phyloP scores from a whole-genome alignment of 805 yeast species.

The Yamadazyma philogaea region DNA sequence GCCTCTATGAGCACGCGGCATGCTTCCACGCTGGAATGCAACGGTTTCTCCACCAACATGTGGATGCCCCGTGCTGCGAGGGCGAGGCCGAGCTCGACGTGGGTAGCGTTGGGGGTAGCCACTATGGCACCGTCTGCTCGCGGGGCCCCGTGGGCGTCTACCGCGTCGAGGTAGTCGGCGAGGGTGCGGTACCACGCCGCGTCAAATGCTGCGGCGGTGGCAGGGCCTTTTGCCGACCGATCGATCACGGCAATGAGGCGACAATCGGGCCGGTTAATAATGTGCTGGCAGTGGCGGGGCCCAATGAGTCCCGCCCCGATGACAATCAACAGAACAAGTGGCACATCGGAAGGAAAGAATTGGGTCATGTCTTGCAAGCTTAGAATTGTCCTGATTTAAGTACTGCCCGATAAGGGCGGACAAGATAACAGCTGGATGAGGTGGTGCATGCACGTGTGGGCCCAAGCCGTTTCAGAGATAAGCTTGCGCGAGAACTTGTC shows the following conservation, averaged over 20 bases:
- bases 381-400: not conserved
- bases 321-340: slow-evolving; percentile 17
- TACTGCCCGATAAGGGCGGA: too few relatives aligned
- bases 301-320: slow-evolving; percentile 43
- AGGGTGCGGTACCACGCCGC: slow-evolving; percentile 23
- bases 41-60: slow-evolving; percentile 37
- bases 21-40: slow-evolving; percentile 29
- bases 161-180: slow-evolving; percentile 22
- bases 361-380: not conserved
- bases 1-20: slow-evolving; percentile 27
- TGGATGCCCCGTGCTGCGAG: slow-evolving; percentile 33
- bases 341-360: not conserved
- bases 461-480: too few relatives aligned
- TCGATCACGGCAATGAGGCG: slow-evolving; percentile 33
- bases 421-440: too few relatives aligned
- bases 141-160: slow-evolving; percentile 14
- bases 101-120: slow-evolving; percentile 42
- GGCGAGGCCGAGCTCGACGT: slow-evolving; percentile 26
- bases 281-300: slow-evolving; percentile 39
- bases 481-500: too few relatives aligned
- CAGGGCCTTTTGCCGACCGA: slow-evolving; percentile 27
- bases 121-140: slow-evolving; percentile 39
- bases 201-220: slow-evolving; percentile 22
- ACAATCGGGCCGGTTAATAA: slow-evolving; percentile 22
- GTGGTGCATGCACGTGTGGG: slow-evolving; percentile 1